phyloP scores from a whole-genome alignment of 1,284 basidiomycete species.

The Cutaneotrichosporon sp. region DNA sequence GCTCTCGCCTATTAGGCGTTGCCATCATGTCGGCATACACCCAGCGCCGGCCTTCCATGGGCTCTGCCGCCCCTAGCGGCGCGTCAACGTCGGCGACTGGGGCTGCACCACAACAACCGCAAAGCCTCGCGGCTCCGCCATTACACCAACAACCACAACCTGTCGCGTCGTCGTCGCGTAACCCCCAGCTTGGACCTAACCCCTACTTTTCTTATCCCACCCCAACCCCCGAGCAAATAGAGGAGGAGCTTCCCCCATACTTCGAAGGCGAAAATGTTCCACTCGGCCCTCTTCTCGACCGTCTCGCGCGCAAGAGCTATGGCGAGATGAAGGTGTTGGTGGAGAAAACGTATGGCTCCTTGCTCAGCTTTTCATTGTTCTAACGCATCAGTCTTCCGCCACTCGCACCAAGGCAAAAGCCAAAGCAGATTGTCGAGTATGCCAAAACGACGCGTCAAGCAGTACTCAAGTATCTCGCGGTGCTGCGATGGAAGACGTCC shows the following conservation, averaged over 20 bases:
- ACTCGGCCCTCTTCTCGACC: constrained; percentile 33
- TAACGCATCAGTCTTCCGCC: constrained; percentile 18
- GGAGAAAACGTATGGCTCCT: constrained; percentile 31
- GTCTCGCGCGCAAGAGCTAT: constrained; percentile 34
- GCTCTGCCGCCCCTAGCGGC: background rate
- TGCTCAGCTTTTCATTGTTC: background rate
- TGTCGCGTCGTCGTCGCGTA: constrained; percentile 18
- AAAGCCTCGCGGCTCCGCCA: background rate
- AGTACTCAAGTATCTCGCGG: constrained; percentile 41
- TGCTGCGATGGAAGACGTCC: constrained; percentile 41
- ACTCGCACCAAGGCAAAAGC: constrained; percentile 25
- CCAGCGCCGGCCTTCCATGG: background rate
- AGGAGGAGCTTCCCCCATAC: constrained; percentile 41
- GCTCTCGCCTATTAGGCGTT: background rate
- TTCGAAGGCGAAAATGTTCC: constrained; percentile 37
- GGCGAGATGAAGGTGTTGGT: constrained; percentile 32
- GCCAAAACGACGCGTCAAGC: constrained; percentile 40
- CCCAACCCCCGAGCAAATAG: constrained; percentile 33
- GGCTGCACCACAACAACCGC: background rate
- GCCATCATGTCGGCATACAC: background rate
- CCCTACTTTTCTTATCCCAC: constrained; percentile 42
- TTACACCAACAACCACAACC: constrained; percentile 16
- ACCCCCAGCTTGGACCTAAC: constrained; percentile 38
- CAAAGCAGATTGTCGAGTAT: constrained; percentile 39
- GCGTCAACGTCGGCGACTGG: background rate